phyloP scores from a whole-genome alignment of 495 filamentous ascomycete species.

The Aspergillus nanangensis region DNA sequence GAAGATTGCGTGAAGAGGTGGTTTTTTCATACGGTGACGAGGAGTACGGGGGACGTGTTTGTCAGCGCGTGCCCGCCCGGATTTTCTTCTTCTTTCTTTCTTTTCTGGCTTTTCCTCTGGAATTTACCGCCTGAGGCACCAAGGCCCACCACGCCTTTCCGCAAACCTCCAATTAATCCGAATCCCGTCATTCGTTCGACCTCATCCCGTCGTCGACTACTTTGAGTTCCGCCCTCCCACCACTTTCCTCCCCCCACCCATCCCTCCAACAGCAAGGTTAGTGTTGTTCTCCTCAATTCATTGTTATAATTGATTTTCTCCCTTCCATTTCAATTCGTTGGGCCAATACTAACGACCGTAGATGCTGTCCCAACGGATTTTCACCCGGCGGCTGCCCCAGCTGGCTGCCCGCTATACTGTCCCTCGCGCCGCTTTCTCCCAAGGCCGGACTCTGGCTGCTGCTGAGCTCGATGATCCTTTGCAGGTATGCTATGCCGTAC shows the following conservation, averaged over 20 bases:
- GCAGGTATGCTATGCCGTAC: slow-evolving; percentile 54
- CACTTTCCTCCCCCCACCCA: slow-evolving; percentile 18
- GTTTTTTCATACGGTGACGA: slow-evolving; percentile 38
- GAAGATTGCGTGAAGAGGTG: slow-evolving; percentile 37
- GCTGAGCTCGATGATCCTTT: slow-evolving; percentile 68
- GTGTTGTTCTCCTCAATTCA: no score
- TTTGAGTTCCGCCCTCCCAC: slow-evolving; percentile 12
- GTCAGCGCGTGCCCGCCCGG: slow-evolving; percentile 26
- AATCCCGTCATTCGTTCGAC: slow-evolving; percentile 28
- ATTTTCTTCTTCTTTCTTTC: slow-evolving; percentile 10
- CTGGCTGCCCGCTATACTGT: slow-evolving; percentile 42
- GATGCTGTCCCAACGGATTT: slow-evolving; percentile 66
- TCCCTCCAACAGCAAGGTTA: no score
- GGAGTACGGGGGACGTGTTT: slow-evolving; percentile 19
- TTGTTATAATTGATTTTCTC: no score
- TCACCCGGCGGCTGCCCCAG: slow-evolving; percentile 43
- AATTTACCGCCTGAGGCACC: slow-evolving; percentile 15
- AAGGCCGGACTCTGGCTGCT: slow-evolving; percentile 46
- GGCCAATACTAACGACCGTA: slow-evolving; percentile 25
- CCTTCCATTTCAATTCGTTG: no score
- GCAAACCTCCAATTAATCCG: slow-evolving; percentile 28
- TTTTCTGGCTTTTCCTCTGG: no score
- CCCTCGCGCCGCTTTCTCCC: slow-evolving; percentile 51
- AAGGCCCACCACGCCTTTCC: slow-evolving; percentile 5
- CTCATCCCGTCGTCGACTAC: slow-evolving; percentile 19